A percentile compares a stretch with the other conserved stretches of the same genome.
Evolutionary conservation across 2,329 filamentous ascomycete genomes (phyloP).

Genomic region (Canariomyces notabilis): DNA sequence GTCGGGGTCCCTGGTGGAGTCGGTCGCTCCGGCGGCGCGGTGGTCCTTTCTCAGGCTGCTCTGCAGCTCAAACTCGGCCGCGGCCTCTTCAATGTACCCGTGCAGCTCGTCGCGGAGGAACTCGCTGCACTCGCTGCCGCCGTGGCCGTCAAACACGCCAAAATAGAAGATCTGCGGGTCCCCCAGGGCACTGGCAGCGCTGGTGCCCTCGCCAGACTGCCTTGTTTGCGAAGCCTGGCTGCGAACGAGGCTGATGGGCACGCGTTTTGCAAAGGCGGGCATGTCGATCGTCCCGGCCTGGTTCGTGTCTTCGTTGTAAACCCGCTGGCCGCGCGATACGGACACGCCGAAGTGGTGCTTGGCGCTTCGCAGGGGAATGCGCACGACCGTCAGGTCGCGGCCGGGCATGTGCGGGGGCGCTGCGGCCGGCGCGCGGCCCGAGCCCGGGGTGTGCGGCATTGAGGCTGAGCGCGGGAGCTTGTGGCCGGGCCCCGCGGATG

Average conservation of each 20-base stretch:
- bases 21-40: slow-evolving; percentile 20
- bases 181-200: slow-evolving; percentile 71
- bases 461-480: slow-evolving; percentile 83
- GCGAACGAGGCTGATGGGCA: slow-evolving; percentile 57
- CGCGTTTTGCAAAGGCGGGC: slow-evolving; percentile 83
- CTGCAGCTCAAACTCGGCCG: slow-evolving; percentile 67
- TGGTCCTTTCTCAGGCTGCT: slow-evolving; percentile 60
- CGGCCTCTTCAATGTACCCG: slow-evolving; percentile 80
- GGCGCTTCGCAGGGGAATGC: slow-evolving; percentile 86
- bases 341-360: slow-evolving; percentile 92
- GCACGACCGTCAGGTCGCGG: slow-evolving; percentile 85
- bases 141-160: slow-evolving; percentile 93
- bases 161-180: slow-evolving; percentile 98
- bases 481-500: slow-evolving; percentile 62
- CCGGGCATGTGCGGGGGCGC: slow-evolving; percentile 55
- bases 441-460: slow-evolving; percentile 62
- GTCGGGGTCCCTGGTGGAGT: slow-evolving; percentile 10
- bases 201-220: slow-evolving; percentile 55
- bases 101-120: slow-evolving; percentile 83
- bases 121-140: slow-evolving; percentile 79
- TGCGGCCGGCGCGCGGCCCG: slow-evolving; percentile 51
- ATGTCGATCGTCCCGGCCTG: slow-evolving; percentile 92
- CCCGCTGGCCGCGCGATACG: slow-evolving; percentile 72
- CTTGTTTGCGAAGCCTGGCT: slow-evolving; percentile 38
- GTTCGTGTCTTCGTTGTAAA: slow-evolving; percentile 89